phyloP scores from a whole-genome alignment of 441 rosid species.

The Jatropha podagrica region DNA sequence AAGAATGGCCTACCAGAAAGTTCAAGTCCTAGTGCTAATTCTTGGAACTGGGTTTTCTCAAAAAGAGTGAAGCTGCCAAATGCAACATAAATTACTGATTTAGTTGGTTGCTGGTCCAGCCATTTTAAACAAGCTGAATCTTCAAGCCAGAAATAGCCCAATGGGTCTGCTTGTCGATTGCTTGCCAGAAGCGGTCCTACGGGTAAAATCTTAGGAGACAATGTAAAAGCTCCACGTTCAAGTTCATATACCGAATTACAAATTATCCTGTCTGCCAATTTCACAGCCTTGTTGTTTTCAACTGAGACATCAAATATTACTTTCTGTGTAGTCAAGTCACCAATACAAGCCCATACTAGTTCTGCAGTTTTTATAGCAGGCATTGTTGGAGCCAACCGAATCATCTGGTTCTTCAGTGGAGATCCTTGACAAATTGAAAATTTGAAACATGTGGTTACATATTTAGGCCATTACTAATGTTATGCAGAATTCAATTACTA shows the following conservation, averaged over 20 bases:
- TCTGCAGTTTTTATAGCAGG: conserved; percentile 36
- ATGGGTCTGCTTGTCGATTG: conserved; percentile 19
- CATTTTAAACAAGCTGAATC: conserved; percentile 47
- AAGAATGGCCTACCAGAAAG: conserved; percentile 37
- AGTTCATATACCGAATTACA: conserved; percentile 47
- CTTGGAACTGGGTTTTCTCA: conserved; percentile 43
- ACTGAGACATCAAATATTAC: conserved; percentile 29
- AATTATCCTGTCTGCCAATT: conserved; percentile 37
- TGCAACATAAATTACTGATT: conserved; percentile 58
- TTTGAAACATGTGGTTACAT: neutral
- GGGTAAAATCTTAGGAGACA: conserved; percentile 30
- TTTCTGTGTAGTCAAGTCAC: conserved; percentile 31
- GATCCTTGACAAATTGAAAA: conserved; percentile 27
- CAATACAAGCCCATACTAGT: conserved; percentile 38
- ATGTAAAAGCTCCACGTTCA: conserved; percentile 40
- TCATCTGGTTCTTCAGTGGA: conserved; percentile 24
- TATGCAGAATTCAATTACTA: neutral
- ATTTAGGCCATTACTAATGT: neutral
- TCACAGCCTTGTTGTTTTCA: neutral
- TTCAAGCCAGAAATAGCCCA: conserved; percentile 49
- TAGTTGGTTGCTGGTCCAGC: conserved; percentile 45
- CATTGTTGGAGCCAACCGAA: conserved; percentile 39
- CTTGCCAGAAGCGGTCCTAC: conserved; percentile 44
- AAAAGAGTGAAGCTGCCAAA: conserved; percentile 58
- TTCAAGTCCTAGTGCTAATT: conserved; percentile 53